Conservation (phyloP, 139 green algal genomes). For the Closterium sp. region DNA sequence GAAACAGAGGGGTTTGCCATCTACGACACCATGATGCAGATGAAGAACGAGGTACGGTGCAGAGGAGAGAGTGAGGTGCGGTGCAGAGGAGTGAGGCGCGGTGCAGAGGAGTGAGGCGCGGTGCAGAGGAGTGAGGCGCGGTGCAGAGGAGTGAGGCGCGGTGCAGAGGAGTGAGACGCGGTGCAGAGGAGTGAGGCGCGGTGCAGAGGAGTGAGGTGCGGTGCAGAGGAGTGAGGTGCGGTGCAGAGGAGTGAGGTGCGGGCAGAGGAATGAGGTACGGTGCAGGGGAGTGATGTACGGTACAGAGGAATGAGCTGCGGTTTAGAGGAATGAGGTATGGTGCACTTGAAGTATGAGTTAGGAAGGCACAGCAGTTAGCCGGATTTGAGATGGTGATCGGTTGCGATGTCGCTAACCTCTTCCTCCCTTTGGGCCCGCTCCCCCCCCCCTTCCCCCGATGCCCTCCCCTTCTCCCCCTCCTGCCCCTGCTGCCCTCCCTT, state of each 20-base stretch:
- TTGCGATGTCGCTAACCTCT: no score
- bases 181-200: background rate
- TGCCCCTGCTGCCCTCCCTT: no score
- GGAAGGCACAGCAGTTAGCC: constrained; percentile 65
- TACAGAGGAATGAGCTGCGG: no score
- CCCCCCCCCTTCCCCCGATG: no score
- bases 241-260: background rate
- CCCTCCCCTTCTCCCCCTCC: no score
- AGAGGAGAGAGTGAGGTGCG: constrained; percentile 70
- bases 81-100: background rate
- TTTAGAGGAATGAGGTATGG: constrained; percentile 4
- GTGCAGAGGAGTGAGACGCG: no score
- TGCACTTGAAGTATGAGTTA: constrained; percentile 49
- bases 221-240: background rate
- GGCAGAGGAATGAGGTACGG: constrained; percentile 1
- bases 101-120: background rate
- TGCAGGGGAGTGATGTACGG: no score
- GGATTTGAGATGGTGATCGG: background rate
- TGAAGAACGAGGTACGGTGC: constrained; percentile 46
- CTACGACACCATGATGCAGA: constrained; percentile 66
- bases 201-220: background rate
- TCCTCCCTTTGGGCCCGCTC: no score
- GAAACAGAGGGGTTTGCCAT: constrained; percentile 85
- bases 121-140: background rate
- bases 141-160: background rate